Evolutionary conservation across 257 asterid species (phyloP).

Genomic region (Hygrophila difformis): DNA sequence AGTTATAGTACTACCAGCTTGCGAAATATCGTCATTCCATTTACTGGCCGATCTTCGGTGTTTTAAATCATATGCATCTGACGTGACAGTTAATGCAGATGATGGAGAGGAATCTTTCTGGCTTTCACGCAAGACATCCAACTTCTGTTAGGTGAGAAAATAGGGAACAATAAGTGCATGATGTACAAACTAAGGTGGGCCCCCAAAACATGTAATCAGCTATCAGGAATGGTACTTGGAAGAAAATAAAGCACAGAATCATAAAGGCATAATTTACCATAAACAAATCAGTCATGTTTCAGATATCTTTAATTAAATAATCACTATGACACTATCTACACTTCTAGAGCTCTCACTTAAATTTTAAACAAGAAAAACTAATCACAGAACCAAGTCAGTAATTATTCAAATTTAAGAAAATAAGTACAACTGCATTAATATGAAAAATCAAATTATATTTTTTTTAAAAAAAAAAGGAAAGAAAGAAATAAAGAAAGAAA

Average conservation of each 20-base stretch:
- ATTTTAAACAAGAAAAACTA: neutral
- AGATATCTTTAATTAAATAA: conserved; percentile 7
- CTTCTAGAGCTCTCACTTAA: neutral
- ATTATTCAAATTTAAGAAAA: too few species aligned
- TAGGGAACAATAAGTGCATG: conserved; percentile 13
- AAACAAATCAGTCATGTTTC: conserved; percentile 5
- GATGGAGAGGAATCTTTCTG: conserved; percentile 52
- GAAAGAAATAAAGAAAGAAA: too few species aligned
- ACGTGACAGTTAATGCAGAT: conserved; percentile 29
- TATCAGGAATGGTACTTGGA: neutral
- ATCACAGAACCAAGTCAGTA: neutral
- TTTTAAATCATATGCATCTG: conserved; percentile 27
- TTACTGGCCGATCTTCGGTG: conserved; percentile 54
- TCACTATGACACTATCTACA: too few species aligned
- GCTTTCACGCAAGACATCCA: conserved; percentile 43
- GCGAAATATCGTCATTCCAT: conserved; percentile 71
- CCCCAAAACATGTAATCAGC: conserved; percentile 1
- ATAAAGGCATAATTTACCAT: neutral
- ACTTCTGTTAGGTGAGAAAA: conserved; percentile 37
- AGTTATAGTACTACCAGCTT: conserved; percentile 63
- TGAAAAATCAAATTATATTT: conserved; percentile 14
- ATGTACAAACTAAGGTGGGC: conserved; percentile 6
- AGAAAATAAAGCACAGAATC: conserved; percentile 5
- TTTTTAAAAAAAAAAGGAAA: too few species aligned
- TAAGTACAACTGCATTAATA: conserved; percentile 9